phyloP scores from a whole-genome alignment of 345 rosid species.

The Pelargonium nanum region DNA sequence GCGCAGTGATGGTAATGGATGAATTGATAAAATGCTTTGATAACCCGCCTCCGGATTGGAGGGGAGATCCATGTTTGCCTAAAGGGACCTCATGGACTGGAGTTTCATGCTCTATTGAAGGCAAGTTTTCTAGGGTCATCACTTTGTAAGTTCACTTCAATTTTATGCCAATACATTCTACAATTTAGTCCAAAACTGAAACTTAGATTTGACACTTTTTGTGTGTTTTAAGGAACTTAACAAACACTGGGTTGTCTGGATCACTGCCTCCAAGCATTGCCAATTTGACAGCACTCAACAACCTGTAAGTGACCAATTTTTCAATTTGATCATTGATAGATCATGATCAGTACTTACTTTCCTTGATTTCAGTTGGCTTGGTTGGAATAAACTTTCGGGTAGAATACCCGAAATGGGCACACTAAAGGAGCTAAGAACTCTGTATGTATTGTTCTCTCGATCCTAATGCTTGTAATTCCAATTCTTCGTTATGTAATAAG shows the following conservation, averaged over 20 bases:
- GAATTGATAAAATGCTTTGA: conserved; percentile 40
- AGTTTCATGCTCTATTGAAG: conserved; percentile 45
- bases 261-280: conserved; percentile 37
- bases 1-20: conserved; percentile 50
- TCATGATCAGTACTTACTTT: neutral
- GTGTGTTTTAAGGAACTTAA: conserved; percentile 49
- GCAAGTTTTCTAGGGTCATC: conserved; percentile 37
- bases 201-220: conserved; percentile 1
- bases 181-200: neutral
- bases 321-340: conserved; percentile 1
- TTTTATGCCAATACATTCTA: neutral
- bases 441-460: conserved; percentile 41
- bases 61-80: conserved; percentile 90
- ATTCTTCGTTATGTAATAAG: neutral
- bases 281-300: conserved; percentile 47
- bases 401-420: conserved; percentile 50
- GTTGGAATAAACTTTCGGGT: conserved; percentile 59
- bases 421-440: conserved; percentile 36
- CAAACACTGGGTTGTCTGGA: conserved; percentile 50
- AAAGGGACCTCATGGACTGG: conserved; percentile 77
- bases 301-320: conserved; percentile 39
- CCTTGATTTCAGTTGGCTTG: conserved; percentile 47
- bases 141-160: conserved; percentile 44
- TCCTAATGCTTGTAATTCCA: neutral
- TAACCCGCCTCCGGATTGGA: conserved; percentile 72